Base-by-base conservation (phyloP, 2,329 filamentous ascomycete species). In the Pezicula radicicola region DNA sequence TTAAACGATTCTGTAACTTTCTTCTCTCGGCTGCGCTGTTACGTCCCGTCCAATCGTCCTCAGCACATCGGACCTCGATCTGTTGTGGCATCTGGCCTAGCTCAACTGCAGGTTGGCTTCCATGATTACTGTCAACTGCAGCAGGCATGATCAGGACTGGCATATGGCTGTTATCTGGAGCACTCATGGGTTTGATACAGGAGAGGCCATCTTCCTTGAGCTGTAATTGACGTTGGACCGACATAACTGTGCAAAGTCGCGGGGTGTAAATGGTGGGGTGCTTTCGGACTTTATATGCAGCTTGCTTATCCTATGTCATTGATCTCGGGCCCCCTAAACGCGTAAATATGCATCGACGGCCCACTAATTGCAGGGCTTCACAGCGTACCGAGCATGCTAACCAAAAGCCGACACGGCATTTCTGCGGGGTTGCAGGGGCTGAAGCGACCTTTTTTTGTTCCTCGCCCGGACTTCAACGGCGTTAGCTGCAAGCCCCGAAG, bases 21-120 rank as follows among this genome's bases (percentile, higher is more conserved):
- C 55, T 55, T 16, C 56, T 52, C 53, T 65, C 56, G 0, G 57
- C 54, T 6, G 57, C 54, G 45, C 57, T 62, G 6, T 62, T 65
- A 8, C 63, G 47, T 9, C 66, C 65, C 8, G 61, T 68, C 64
- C 64, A 68, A 46, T 68, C 65, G 25, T 68, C 64, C 53, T 46
- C 50, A 8, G 37, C n/a, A 28, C 19, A 19, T 12, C 45, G 21
- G 37, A 52, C 46, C 28, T 44, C 36, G 7, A 16, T 16, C 19
- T 52, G 50, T 30, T 52, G 39, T 10, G 46, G 48, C 44, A 51
- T 54, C 12, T 10, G 8, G 13, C 8, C 25, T 4, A 43, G 15
- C 15, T 43, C 41, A 27, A 43, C 41, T 21, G 13, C 41, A 16
- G 41, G 21, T n/a, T 40, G 37, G 37, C 19, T 40, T 40, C 37